Percentiles rank a stretch among this genome's conserved stretches.
phyloP scores from a whole-genome alignment of 768 basidiomycete genomes.

The Cystofilobasidium ferigula region DNA sequence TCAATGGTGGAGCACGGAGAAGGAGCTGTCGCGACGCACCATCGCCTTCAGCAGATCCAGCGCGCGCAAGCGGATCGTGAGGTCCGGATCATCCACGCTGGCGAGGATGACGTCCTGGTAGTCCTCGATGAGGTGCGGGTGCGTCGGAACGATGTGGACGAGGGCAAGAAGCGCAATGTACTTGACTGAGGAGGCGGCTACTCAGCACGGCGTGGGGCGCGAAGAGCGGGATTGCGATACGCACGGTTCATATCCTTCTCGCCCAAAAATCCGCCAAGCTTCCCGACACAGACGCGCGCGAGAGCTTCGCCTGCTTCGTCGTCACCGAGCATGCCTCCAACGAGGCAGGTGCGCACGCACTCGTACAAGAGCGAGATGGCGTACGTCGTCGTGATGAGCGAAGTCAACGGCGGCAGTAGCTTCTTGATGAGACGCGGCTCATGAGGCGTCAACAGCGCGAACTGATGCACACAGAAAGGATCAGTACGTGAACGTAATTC shows the following conservation, averaged over 20 bases:
- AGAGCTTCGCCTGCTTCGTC: conserved; percentile 57
- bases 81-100: conserved; percentile 83
- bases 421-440: conserved; percentile 92
- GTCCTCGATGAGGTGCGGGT: conserved; percentile 76
- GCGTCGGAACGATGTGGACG: conserved; percentile 87
- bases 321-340: conserved; percentile 85
- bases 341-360: conserved; percentile 96
- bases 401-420: conserved; percentile 82
- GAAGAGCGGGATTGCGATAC: conserved; percentile 34
- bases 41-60: conserved; percentile 88
- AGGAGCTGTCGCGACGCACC: conserved; percentile 44
- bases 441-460: conserved; percentile 79
- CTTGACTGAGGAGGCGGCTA: conserved; percentile 53
- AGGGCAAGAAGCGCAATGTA: conserved; percentile 92
- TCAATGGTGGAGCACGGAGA: not conserved
- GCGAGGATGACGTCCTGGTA: conserved; percentile 84
- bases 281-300: conserved; percentile 80
- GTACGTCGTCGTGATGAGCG: conserved; percentile 86
- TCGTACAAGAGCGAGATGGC: conserved; percentile 95
- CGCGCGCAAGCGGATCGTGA: conserved; percentile 91
- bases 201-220: not conserved
- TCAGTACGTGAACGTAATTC: not conserved
- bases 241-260: conserved; percentile 90
- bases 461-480: conserved; percentile 45
- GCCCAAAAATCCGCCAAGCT: conserved; percentile 79